Evolutionary conservation across 225 moss, liverwort and hornwort species (phyloP).

Genomic region (Sphagnum tenellum): DNA sequence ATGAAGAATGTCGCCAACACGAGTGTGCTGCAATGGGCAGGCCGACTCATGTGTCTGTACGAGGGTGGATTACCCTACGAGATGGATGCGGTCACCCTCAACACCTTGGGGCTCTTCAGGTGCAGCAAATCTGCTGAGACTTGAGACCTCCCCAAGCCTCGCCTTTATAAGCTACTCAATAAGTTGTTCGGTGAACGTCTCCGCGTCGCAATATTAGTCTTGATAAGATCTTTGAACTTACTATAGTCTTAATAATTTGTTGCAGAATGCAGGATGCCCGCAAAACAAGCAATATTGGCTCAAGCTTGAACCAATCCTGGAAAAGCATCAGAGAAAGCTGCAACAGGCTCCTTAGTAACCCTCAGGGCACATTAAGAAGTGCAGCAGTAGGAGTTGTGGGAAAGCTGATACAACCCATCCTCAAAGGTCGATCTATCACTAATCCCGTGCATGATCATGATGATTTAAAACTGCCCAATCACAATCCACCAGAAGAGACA

Average conservation of each 20-base stretch:
- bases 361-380: conserved; percentile 4
- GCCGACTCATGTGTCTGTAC: conserved; percentile 22
- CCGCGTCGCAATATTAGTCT: too few relatives aligned
- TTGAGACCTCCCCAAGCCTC: too few relatives aligned
- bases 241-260: neutral
- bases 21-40: conserved; percentile 25
- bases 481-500: neutral
- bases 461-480: too few relatives aligned
- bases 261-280: conserved; percentile 1
- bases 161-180: too few relatives aligned
- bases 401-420: conserved; percentile 18
- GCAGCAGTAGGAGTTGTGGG: conserved; percentile 14
- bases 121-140: too few relatives aligned
- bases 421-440: conserved; percentile 9
- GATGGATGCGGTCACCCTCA: conserved; percentile 16
- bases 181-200: too few relatives aligned
- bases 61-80: conserved; percentile 24
- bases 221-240: too few relatives aligned
- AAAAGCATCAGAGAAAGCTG: conserved; percentile 3
- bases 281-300: neutral
- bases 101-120: conserved; percentile 11
- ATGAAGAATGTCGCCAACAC: conserved; percentile 39
- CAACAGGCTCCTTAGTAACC: neutral
- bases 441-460: too few relatives aligned
- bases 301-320: conserved; percentile 2